These are phyloP conservation scores for Russula virescens DNA, from an alignment of 768 basidiomycete genomes.

Conservation along the genomic window DNA sequence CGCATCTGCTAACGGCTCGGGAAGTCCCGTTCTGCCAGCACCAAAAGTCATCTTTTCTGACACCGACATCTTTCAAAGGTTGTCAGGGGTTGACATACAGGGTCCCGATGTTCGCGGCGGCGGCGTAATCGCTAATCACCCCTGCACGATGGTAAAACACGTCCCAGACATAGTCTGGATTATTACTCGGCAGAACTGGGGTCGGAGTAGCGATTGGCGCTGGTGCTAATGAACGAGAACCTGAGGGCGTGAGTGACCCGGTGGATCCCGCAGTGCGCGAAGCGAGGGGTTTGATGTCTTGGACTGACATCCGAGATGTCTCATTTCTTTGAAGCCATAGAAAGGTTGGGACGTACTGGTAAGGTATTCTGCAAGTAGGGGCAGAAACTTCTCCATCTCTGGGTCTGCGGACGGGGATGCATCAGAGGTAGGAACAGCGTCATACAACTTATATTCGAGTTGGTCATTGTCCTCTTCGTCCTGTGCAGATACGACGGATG, in stretches of 20 bases:
- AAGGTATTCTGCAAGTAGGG: conserved; percentile 71
- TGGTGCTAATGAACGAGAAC: conserved; percentile 2
- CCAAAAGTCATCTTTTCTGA: not conserved
- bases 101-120: conserved; percentile 51
- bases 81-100: conserved; percentile 41
- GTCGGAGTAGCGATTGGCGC: conserved; percentile 9
- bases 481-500: conserved; percentile 49
- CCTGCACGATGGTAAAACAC: conserved; percentile 71
- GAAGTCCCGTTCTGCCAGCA: conserved; percentile 53
- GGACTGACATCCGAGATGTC: not conserved
- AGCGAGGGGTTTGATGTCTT: conserved; percentile 1
- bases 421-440: conserved; percentile 43
- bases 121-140: conserved; percentile 53
- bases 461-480: conserved; percentile 33
- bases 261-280: conserved; percentile 8
- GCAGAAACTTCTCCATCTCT: conserved; percentile 73
- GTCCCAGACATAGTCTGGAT: conserved; percentile 76
- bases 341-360: conserved; percentile 37
- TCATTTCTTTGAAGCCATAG: not conserved
- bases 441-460: conserved; percentile 60
- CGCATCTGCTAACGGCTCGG: conserved; percentile 47
- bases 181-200: conserved; percentile 13
- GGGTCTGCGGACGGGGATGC: conserved; percentile 33
- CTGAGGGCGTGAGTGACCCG: conserved; percentile 14
- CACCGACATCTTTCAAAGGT: conserved; percentile 2